Conservation (phyloP, 495 filamentous ascomycete genomes). For the Aspergillus cavernicola region DNA sequence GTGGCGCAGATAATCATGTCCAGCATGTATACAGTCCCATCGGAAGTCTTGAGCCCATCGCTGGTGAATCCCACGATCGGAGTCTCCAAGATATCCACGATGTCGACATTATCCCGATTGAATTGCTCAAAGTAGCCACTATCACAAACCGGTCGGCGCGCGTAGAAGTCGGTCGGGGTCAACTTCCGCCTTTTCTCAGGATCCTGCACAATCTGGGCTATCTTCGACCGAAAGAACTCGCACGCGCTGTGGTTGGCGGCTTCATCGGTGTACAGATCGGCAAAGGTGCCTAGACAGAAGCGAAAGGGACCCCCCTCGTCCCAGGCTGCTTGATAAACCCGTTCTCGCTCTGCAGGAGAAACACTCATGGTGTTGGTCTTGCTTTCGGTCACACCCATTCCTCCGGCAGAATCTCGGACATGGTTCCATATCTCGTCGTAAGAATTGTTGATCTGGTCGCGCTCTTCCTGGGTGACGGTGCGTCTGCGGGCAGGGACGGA, state of each 20-base stretch:
- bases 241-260: slow-evolving; percentile 25
- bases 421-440: neutral
- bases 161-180: slow-evolving; percentile 5
- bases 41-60: slow-evolving; percentile 26
- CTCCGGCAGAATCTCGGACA: neutral
- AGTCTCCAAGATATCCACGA: neutral
- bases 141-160: slow-evolving; percentile 13
- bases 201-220: slow-evolving; percentile 13
- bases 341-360: neutral
- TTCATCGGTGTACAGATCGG: slow-evolving; percentile 24
- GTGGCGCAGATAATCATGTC: slow-evolving; percentile 38
- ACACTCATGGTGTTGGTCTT: neutral
- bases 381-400: neutral
- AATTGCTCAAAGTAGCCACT: slow-evolving; percentile 10
- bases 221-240: slow-evolving; percentile 24
- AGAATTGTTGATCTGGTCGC: neutral
- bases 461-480: neutral
- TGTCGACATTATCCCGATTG: slow-evolving; percentile 8
- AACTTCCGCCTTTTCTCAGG: slow-evolving; percentile 8
- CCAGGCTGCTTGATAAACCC: slow-evolving; percentile 14
- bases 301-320: slow-evolving; percentile 18
- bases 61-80: slow-evolving; percentile 23
- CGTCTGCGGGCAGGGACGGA: neutral
- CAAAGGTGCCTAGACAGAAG: slow-evolving; percentile 27
- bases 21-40: slow-evolving; percentile 24